Evolutionary conservation across 441 rosid species (phyloP), one percentile per base, ranked within the genome.

Genomic region (Jatropha podagrica): DNA sequence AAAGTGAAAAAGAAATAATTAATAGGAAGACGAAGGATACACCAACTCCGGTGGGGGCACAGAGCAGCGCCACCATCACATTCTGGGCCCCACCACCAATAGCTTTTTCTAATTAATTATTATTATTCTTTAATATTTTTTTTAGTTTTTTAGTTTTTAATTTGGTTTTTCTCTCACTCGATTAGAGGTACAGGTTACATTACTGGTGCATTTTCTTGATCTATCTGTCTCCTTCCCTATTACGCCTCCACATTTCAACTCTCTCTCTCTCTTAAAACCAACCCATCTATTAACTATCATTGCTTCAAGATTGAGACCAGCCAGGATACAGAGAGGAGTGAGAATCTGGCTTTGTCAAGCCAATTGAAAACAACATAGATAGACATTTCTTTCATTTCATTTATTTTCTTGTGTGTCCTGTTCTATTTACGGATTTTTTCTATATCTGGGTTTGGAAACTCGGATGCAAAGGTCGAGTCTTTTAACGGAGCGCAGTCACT

Each of bases 51-150:
- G 89, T 83, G 81, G 89, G 85, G 52, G 58, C 75, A 74, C 83
- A 77, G 79, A 54, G 69, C 81, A 59, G 81, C 76, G 82, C 85
- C 89, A 86, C 88, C 90, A 74, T 84, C 89, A 69, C 81, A 74
- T 59, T 65, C 68, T 18, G 75, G 83, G 80, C 71, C 83, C 91
- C 88, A 71, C 85, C 82, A 71, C 79, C 20, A 56, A 4, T 14
- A 59, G 12, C 62, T 59, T 9, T 59, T 20, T 15, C 12, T 4
- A 7, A 7, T 20, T 2, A 4, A 17, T 59, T 2, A 61, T 27
- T 1, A 27, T 61, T 60, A 26, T 26, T 11, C 4, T 17, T 18
- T 5, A 5, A 15, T 26, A 18, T 46, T 40, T 37, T 26, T 44
- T 20, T 2, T 62, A 32, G 32, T 32, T 32, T 32, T 32, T 32